Percentiles rank a stretch among this genome's conserved stretches.
Conservation (phyloP, 2,329 filamentous ascomycete species). For the Talaromyces funiculosus region DNA sequence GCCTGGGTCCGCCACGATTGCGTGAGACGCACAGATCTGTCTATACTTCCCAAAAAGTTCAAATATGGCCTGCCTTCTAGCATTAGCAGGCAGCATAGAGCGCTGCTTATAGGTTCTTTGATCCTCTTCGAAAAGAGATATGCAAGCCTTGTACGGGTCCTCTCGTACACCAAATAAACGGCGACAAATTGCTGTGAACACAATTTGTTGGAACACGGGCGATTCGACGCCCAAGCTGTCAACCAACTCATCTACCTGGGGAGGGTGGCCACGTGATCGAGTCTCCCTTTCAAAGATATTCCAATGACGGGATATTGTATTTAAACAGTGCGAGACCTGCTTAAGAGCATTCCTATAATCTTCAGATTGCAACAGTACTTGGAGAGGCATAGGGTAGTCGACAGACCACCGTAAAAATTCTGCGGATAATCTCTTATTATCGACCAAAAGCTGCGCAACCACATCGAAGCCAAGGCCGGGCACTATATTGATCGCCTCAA, state of each 20-base stretch:
- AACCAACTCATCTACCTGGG: conserved; percentile 53
- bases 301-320: conserved; percentile 42
- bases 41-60: conserved; percentile 17
- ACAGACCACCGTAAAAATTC: conserved; percentile 43
- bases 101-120: conserved; percentile 18
- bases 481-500: conserved; percentile 23
- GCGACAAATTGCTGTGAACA: conserved; percentile 42
- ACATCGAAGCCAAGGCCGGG: conserved; percentile 28
- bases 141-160: conserved; percentile 16
- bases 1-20: not conserved
- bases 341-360: conserved; percentile 28
- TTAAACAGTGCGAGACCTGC: conserved; percentile 44
- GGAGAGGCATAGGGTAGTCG: conserved; percentile 41
- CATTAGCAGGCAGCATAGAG: conserved; percentile 1
- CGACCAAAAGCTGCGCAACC: conserved; percentile 42
- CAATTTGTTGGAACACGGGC: conserved; percentile 47
- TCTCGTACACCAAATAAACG: conserved; percentile 18
- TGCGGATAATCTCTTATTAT: conserved; percentile 39
- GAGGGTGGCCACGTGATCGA: conserved; percentile 43
- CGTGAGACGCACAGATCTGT: conserved; percentile 12
- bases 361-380: conserved; percentile 25
- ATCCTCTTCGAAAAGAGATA: conserved; percentile 19
- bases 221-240: conserved; percentile 47
- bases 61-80: conserved; percentile 17
- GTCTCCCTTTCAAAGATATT: conserved; percentile 28